phyloP scores from a whole-genome alignment of 352 stramenopile genomes.

The Phytophthora syringae region DNA sequence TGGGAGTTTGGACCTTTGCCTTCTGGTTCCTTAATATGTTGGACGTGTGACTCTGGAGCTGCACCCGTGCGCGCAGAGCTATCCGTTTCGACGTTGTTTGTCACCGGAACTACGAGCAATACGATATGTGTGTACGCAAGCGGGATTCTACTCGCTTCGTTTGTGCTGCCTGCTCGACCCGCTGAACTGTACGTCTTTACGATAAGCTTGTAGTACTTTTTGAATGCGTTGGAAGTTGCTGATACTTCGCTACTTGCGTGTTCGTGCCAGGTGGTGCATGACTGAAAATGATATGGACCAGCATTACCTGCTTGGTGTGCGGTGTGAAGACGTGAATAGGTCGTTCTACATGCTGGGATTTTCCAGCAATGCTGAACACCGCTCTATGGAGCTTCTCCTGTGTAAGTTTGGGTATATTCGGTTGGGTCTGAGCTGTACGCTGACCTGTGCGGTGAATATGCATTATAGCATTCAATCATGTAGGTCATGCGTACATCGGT shows the following conservation, averaged over 20 bases:
- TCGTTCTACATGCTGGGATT: slow-evolving; percentile 66
- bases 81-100: slow-evolving; percentile 33
- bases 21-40: slow-evolving; percentile 10
- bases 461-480: slow-evolving; percentile 53
- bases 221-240: background rate
- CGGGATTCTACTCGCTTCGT: slow-evolving; percentile 47
- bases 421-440: background rate
- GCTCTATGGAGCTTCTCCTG: slow-evolving; percentile 51
- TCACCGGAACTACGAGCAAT: slow-evolving; percentile 54
- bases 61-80: slow-evolving; percentile 19
- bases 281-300: slow-evolving; percentile 31
- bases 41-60: background rate
- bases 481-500: slow-evolving; percentile 45
- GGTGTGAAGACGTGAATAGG: slow-evolving; percentile 48
- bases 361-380: slow-evolving; percentile 29
- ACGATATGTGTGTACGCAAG: slow-evolving; percentile 57
- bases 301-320: slow-evolving; percentile 42
- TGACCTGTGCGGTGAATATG: slow-evolving; percentile 3
- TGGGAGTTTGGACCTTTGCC: slow-evolving; percentile 21
- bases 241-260: background rate
- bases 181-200: slow-evolving; percentile 49
- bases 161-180: slow-evolving; percentile 49
- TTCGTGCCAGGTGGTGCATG: slow-evolving; percentile 27
- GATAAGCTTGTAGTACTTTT: background rate
- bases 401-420: slow-evolving; percentile 32